A percentile compares a stretch with the other conserved stretches of the same genome.
Evolutionary conservation across 2,329 filamentous ascomycete species (phyloP).

Genomic region (Xylaria arbuscula): DNA sequence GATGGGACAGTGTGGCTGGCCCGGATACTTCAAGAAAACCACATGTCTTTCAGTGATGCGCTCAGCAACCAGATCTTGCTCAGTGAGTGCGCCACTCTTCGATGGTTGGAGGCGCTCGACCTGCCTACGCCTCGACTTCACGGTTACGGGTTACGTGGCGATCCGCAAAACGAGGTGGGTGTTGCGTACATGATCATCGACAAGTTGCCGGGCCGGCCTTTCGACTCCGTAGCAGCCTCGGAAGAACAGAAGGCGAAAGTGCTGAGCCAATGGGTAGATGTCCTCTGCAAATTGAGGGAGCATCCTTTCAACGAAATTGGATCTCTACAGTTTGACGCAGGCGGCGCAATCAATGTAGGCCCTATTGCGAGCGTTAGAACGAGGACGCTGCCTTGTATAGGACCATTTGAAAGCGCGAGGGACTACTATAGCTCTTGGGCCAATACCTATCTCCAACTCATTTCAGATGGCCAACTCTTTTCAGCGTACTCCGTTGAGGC

Average conservation of each 20-base stretch:
- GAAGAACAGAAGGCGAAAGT: constrained; percentile 40
- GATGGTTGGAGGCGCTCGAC: constrained; percentile 44
- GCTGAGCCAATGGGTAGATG: constrained; percentile 37
- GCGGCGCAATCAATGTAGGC: constrained; percentile 26
- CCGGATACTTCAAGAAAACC: constrained; percentile 16
- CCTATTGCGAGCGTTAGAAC: constrained; percentile 32
- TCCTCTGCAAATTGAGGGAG: constrained; percentile 32
- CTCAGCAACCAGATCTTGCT: constrained; percentile 28
- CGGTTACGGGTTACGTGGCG: constrained; percentile 41
- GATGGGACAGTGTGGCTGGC: constrained; percentile 26
- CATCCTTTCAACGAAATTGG: constrained; percentile 27
- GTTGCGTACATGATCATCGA: constrained; percentile 47
- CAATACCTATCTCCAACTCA: constrained; percentile 21
- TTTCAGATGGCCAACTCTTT: constrained; percentile 25
- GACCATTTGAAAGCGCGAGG: constrained; percentile 15
- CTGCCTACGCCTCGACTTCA: constrained; percentile 42
- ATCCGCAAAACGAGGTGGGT: constrained; percentile 42
- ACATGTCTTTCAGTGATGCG: constrained; percentile 29
- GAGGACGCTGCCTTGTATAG: constrained; percentile 30
- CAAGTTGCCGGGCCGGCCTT: constrained; percentile 42
- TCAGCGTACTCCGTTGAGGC: constrained; percentile 19
- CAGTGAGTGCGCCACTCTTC: constrained; percentile 28
- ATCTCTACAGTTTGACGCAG: constrained; percentile 16
- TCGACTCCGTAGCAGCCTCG: constrained; percentile 36
- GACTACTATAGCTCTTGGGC: constrained; percentile 27